These are phyloP conservation scores for Chaetomiaceae sp. DNA, from an alignment of 2,329 filamentous ascomycete species.

Conservation along the genomic window DNA sequence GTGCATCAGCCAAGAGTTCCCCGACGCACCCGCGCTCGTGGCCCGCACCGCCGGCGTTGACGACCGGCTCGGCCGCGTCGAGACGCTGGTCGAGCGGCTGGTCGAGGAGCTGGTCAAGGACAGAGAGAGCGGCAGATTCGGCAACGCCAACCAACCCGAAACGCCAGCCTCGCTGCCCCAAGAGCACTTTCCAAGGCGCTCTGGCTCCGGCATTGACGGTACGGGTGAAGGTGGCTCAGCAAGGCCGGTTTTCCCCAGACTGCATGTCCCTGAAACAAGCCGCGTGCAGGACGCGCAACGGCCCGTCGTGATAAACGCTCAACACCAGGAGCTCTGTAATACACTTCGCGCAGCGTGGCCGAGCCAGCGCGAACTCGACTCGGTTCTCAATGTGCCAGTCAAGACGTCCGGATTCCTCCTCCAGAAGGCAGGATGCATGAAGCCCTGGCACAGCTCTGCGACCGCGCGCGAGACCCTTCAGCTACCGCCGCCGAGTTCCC, in stretches of 20 bases:
- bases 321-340: neutral
- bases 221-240: no score
- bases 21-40: constrained; percentile 23
- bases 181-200: neutral
- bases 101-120: neutral
- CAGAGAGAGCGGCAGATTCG: neutral
- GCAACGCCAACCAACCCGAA: neutral
- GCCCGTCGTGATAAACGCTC: neutral
- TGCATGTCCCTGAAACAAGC: no score
- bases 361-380: neutral
- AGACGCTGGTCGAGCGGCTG: neutral
- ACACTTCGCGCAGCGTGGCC: constrained; percentile 3
- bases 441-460: neutral
- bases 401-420: neutral
- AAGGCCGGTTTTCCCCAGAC: no score
- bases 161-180: neutral
- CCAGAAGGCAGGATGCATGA: neutral
- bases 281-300: neutral
- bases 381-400: neutral
- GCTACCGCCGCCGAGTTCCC: neutral
- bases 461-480: neutral
- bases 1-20: constrained; percentile 45
- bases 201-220: no score
- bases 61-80: constrained; percentile 5
- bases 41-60: neutral